Conservation (phyloP, 2,329 filamentous ascomycete genomes). For the Ascochyta rabiei region DNA sequence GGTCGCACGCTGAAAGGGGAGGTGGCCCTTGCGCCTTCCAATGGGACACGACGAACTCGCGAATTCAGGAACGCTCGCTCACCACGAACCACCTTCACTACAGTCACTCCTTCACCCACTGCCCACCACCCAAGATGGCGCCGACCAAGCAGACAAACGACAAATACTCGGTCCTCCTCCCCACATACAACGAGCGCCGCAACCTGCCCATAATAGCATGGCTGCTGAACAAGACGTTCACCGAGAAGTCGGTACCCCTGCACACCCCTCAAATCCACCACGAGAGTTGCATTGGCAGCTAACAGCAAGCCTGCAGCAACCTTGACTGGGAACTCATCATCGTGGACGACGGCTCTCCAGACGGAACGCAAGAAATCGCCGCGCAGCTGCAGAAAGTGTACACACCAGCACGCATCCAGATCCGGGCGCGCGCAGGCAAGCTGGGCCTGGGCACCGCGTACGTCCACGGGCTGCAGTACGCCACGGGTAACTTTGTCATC, state of each 20-base stretch:
- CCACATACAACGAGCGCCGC: slow-evolving; percentile 97
- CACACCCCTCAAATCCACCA: slow-evolving; percentile 2
- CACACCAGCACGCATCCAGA: slow-evolving; percentile 73
- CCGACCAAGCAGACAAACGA: slow-evolving; percentile 57
- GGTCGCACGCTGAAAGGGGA: slow-evolving; percentile 26
- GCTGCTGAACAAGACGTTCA: slow-evolving; percentile 92
- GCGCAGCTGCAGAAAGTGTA: slow-evolving; percentile 89
- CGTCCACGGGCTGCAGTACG: slow-evolving; percentile 90
- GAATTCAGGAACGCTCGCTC: slow-evolving; percentile 5
- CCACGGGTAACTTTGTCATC: slow-evolving; percentile 91
- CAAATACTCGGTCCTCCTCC: slow-evolving; percentile 97
- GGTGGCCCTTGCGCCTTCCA: slow-evolving; percentile 19
- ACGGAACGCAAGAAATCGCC: slow-evolving; percentile 90
- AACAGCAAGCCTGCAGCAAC: slow-evolving; percentile 62
- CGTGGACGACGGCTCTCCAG: slow-evolving; percentile 96
- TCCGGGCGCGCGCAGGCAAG: slow-evolving; percentile 91
- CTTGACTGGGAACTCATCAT: slow-evolving; percentile 98
- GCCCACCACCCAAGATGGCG: slow-evolving; percentile 34
- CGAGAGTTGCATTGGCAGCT: slow-evolving; percentile 1
- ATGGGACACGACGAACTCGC: slow-evolving; percentile 37
- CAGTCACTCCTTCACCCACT: slow-evolving; percentile 39
- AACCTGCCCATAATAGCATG: slow-evolving; percentile 96
- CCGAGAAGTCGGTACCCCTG: slow-evolving; percentile 70
- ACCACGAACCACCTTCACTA: slow-evolving; percentile 21
- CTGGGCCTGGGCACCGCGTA: slow-evolving; percentile 97